A percentile compares a stretch with the other conserved stretches of the same genome.
phyloP scores from a whole-genome alignment of 2,329 filamentous ascomycete species.

The Colletotrichum plurivorum region DNA sequence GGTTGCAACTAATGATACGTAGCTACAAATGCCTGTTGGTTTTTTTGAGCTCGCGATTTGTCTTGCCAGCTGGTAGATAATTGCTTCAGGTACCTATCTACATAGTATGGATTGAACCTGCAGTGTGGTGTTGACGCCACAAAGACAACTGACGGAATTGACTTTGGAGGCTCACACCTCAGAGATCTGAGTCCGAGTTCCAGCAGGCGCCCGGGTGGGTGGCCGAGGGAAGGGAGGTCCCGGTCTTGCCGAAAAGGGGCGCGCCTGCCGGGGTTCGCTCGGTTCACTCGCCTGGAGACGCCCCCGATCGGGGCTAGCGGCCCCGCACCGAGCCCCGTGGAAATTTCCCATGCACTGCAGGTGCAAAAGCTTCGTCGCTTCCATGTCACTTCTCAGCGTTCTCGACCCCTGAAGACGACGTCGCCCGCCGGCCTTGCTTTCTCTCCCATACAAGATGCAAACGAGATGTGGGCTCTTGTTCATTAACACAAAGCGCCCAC shows the following conservation, averaged over 20 bases:
- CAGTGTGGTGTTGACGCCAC: too few species aligned
- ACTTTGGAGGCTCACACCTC: not conserved
- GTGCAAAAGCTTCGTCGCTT: conserved; percentile 16
- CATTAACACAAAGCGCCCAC: conserved; percentile 34
- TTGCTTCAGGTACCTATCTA: too few species aligned
- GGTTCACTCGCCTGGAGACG: conserved; percentile 9
- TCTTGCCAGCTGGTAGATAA: too few species aligned
- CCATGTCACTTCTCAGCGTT: too few species aligned
- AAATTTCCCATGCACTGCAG: conserved; percentile 35
- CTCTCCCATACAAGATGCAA: conserved; percentile 33
- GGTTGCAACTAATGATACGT: too few species aligned
- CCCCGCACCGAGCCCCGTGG: conserved; percentile 25
- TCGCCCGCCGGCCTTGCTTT: conserved; percentile 21
- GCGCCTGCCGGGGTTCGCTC: not conserved
- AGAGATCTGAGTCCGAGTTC: too few species aligned
- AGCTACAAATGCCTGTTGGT: too few species aligned
- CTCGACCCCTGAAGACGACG: not conserved
- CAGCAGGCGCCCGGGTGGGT: too few species aligned
- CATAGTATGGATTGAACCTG: too few species aligned
- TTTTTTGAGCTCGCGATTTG: too few species aligned
- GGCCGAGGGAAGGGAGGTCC: conserved; percentile 1
- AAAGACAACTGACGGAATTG: not conserved
- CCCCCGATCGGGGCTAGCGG: conserved; percentile 26
- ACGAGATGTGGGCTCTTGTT: conserved; percentile 34
- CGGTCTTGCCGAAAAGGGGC: conserved; percentile 36